Evolutionary conservation across 2,329 filamentous ascomycete species (phyloP), one percentile per base, ranked within the genome.

Genomic region (Fusarium begoniae): DNA sequence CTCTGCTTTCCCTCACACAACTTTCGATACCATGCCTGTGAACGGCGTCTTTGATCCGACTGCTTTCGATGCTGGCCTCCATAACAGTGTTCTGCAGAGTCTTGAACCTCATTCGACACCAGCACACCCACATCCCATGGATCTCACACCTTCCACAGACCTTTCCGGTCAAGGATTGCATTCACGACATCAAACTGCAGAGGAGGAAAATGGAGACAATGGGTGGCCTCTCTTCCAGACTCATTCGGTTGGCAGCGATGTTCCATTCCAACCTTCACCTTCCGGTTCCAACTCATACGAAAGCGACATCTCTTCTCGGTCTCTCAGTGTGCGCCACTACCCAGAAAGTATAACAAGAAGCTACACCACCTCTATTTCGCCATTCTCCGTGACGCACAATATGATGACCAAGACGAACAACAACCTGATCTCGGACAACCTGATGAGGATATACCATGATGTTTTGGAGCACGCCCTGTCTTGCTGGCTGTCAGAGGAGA

Each of bases 401-500:
- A 79, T 79, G 77, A 67, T 70, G 57, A 70, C 74, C 9, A 78
- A 72, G 41, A 79, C 77, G 24, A 79, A 79, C 63, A 79, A 77
- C 66, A 69, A 67, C 35, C 54, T 79, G n/a, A 79, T 79, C 13
- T 76, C 77, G 35, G 77, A 79, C 24, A 79, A 78, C 28, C 43
- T 78, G 10, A 78, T 78, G 77, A 69, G 77, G 50, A 85, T 89
- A 40, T 89, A 89, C 74, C 87, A 88, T 71, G 86, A 89, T 69
- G 87, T 86, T 37, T 81, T 88, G 70, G 87, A 89, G 70, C 85
- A 87, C 72, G 86, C 84, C 18, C 78, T 89, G 12, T 85, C 86
- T 4, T 89, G 87, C 74, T 89, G 87, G 87, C 73, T 88, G 24
- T 87, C 86, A 1, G 87, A 88, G 68, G 82, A 83, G 53, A 88